Percentiles rank a stretch among this genome's conserved stretches.
Conservation (phyloP, 2,329 filamentous ascomycete species). For the Diaporthe vaccinii region DNA sequence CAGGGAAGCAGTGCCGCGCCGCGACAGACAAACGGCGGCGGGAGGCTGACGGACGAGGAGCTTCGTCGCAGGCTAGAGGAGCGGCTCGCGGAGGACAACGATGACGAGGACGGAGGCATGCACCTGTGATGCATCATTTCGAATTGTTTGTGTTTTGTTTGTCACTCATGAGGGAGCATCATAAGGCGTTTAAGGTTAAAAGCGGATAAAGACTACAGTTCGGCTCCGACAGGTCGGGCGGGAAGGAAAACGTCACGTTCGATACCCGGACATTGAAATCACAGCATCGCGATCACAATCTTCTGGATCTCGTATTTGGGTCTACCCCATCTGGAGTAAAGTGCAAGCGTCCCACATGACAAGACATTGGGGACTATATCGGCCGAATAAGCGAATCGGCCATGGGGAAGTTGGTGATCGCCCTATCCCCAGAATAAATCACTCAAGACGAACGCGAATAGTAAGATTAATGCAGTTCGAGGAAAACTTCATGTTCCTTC, state of each 20-base stretch:
- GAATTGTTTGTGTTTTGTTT: background rate
- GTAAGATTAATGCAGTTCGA: background rate
- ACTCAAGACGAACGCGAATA: background rate
- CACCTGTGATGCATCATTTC: slow-evolving; percentile 75
- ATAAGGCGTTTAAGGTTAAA: slow-evolving; percentile 6
- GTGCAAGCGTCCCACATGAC: background rate
- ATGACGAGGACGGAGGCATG: slow-evolving; percentile 69
- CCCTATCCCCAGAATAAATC: background rate
- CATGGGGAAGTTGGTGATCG: background rate
- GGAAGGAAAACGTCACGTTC: background rate
- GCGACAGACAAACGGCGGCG: slow-evolving; percentile 50
- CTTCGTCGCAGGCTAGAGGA: slow-evolving; percentile 68
- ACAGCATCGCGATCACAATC: background rate
- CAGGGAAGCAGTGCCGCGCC: slow-evolving; percentile 6
- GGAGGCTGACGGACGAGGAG: slow-evolving; percentile 70
- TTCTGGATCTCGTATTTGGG: background rate
- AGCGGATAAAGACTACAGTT: background rate
- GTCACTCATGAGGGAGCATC: background rate
- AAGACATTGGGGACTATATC: background rate
- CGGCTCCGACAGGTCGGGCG: background rate
- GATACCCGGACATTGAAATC: slow-evolving; percentile 35
- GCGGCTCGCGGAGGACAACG: slow-evolving; percentile 61
- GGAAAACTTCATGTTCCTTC: background rate
- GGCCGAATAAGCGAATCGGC: background rate
- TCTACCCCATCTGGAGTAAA: background rate